Evolutionary conservation across 108 stramenopile genomes (phyloP).

Genomic region (Asterionellopsis glacialis): DNA sequence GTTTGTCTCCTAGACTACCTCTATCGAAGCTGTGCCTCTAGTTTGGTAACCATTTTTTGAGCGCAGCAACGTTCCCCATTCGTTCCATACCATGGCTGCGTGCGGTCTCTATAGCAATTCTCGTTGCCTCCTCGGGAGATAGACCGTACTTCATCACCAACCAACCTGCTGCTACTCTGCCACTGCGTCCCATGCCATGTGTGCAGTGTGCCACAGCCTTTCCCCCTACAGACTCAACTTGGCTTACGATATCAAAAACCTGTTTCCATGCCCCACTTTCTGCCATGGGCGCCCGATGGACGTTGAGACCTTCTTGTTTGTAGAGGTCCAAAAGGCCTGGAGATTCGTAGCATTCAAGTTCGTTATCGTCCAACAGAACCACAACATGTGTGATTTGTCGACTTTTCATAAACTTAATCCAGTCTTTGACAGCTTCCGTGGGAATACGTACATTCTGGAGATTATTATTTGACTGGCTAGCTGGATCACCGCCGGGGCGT

Average conservation of each 20-base stretch:
- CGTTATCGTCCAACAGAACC: constrained; percentile 22
- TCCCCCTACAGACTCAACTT: constrained; percentile 14
- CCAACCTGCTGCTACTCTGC: constrained; percentile 49
- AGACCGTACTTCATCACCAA: constrained; percentile 34
- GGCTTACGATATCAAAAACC: constrained; percentile 14
- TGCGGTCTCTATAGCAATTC: constrained; percentile 35
- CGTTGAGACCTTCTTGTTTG: constrained; percentile 11
- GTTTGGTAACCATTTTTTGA: constrained; percentile 24
- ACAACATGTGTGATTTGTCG: constrained; percentile 23
- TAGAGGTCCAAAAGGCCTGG: constrained; percentile 32
- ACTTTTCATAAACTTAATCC: constrained; percentile 32
- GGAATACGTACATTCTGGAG: constrained; percentile 17
- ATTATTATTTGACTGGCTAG: background rate
- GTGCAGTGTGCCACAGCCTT: constrained; percentile 47
- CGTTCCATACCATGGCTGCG: constrained; percentile 32
- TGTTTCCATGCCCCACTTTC: constrained; percentile 12
- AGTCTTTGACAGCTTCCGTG: constrained; percentile 21
- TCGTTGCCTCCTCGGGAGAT: constrained; percentile 31
- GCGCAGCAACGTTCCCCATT: constrained; percentile 28
- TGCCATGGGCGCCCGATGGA: constrained; percentile 15
- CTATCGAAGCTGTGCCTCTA: no score
- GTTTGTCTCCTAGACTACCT: no score
- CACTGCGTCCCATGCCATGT: constrained; percentile 44
- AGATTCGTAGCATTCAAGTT: constrained; percentile 27
- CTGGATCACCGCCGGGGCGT: constrained; percentile 35